Percentiles rank a stretch among this genome's conserved stretches.
Evolutionary conservation across 2,329 filamentous ascomycete genomes (phyloP).

Genomic region (Aaosphaeria pasadenensis): DNA sequence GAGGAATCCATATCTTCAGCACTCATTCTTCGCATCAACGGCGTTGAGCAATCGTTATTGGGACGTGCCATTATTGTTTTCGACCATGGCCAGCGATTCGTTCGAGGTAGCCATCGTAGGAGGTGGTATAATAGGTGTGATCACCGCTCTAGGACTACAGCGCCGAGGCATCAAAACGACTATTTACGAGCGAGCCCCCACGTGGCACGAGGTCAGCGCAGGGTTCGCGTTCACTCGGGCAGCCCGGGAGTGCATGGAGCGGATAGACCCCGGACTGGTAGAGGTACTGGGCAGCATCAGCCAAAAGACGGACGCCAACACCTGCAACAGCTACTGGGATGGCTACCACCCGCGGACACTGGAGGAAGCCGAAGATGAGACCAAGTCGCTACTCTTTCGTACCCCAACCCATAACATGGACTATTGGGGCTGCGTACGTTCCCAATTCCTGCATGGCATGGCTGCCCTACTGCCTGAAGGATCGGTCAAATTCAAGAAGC

Average conservation of each 20-base stretch:
- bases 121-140: constrained; percentile 1
- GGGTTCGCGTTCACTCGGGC: constrained; percentile 3
- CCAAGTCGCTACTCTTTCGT: constrained; percentile 3
- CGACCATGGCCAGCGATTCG: too few species aligned
- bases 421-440: constrained; percentile 5
- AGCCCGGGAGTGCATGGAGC: constrained; percentile 4
- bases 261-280: constrained; percentile 1
- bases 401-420: background rate
- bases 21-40: too few species aligned
- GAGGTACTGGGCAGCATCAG: constrained; percentile 1
- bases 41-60: too few species aligned
- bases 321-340: constrained; percentile 5
- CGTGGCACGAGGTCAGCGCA: constrained; percentile 4
- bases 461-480: background rate
- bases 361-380: background rate
- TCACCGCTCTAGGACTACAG: background rate
- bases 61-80: too few species aligned
- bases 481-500: background rate
- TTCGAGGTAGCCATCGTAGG: background rate
- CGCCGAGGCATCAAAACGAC: background rate
- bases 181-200: constrained; percentile 4
- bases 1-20: too few species aligned
- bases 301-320: background rate
- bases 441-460: background rate
- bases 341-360: background rate